These are phyloP conservation scores for Pouteria glomerata DNA, from an alignment of 148 eudicot genomes.

Conservation along the genomic window DNA sequence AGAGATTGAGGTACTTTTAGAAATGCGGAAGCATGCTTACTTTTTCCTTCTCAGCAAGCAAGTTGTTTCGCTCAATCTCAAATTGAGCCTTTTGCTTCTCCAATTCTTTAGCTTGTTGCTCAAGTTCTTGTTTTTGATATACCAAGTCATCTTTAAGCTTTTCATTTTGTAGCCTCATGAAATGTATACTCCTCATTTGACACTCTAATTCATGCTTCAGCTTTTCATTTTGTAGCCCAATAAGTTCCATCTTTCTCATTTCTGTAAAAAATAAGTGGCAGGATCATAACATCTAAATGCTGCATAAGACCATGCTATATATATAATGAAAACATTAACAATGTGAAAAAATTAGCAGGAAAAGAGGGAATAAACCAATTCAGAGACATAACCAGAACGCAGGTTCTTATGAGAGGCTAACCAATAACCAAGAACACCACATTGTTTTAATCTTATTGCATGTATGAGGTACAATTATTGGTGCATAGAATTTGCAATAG, in stretches of 20 bases:
- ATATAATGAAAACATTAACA: not conserved
- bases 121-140: conserved; percentile 20
- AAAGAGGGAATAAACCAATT: not conserved
- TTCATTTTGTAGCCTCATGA: conserved; percentile 20
- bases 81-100: conserved; percentile 25
- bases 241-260: conserved; percentile 35
- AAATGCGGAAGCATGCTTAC: conserved; percentile 10
- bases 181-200: conserved; percentile 23
- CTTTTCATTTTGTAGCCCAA: conserved; percentile 27
- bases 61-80: conserved; percentile 15
- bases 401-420: not conserved
- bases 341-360: not conserved
- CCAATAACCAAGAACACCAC: not conserved
- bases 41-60: conserved; percentile 25
- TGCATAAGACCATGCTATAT: not conserved
- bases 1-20: not conserved
- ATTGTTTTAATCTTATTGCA: not conserved
- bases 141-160: conserved; percentile 25
- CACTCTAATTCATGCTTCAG: conserved; percentile 26
- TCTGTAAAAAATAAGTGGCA: conserved; percentile 12
- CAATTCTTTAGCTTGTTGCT: conserved; percentile 25
- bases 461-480: not conserved
- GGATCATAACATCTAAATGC: not conserved
- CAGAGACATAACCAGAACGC: not conserved
- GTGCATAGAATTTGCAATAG: too few species aligned